Evolutionary conservation across 2,329 filamentous ascomycete genomes (phyloP).

Genomic region (Aspergillus fijiensis): DNA sequence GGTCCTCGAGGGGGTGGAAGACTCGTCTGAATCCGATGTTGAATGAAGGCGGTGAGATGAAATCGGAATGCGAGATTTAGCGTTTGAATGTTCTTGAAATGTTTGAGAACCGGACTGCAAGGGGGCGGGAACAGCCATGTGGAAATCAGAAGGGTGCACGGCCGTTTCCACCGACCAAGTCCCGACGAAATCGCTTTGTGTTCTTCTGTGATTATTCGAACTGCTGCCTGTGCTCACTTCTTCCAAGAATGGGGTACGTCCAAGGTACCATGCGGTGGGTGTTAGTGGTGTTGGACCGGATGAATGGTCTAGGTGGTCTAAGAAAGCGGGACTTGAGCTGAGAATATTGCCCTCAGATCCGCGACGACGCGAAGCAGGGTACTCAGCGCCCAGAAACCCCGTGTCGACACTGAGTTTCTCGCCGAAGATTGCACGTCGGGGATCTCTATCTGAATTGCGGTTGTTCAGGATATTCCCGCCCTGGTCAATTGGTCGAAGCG

Average conservation of each 20-base stretch:
- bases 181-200: slow-evolving; percentile 59
- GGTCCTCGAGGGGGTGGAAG: slow-evolving; percentile 36
- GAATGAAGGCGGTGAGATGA: slow-evolving; percentile 41
- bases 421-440: slow-evolving; percentile 67
- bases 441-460: slow-evolving; percentile 30
- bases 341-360: slow-evolving; percentile 71
- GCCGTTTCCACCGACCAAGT: slow-evolving; percentile 27
- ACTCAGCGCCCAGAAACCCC: slow-evolving; percentile 51
- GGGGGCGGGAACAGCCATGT: slow-evolving; percentile 37
- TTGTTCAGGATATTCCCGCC: slow-evolving; percentile 5
- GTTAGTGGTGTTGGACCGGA: slow-evolving; percentile 60
- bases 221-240: slow-evolving; percentile 33
- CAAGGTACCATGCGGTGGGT: slow-evolving; percentile 66
- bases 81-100: slow-evolving; percentile 32
- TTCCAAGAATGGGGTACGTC: slow-evolving; percentile 46
- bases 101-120: slow-evolving; percentile 29
- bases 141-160: slow-evolving; percentile 30
- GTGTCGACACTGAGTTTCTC: slow-evolving; percentile 66
- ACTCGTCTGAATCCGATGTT: slow-evolving; percentile 43
- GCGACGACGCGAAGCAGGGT: slow-evolving; percentile 64
- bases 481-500: slow-evolving; percentile 7
- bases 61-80: slow-evolving; percentile 48
- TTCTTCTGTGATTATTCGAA: slow-evolving; percentile 37
- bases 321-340: slow-evolving; percentile 48
- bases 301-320: slow-evolving; percentile 37